Evolutionary conservation across 78 protist species (phyloP).

Genomic region (slime mould (Dictyostelium discoideum)): DNA sequence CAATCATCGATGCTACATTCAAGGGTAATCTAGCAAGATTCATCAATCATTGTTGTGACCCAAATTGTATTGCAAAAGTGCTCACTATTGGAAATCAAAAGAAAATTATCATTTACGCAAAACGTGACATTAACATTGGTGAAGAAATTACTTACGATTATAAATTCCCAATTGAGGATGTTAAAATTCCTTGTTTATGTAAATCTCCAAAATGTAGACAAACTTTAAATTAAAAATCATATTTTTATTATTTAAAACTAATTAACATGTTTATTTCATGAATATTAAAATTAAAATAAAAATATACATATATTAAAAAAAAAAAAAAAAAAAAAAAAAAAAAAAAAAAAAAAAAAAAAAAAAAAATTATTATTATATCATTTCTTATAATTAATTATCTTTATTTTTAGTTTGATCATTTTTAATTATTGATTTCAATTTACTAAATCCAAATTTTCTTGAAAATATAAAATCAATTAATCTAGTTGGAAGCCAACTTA

Average conservation of each 20-base stretch:
- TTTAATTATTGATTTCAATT: slow-evolving; percentile 32
- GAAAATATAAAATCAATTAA: slow-evolving; percentile 17
- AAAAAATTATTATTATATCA: no score
- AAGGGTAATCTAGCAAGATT: slow-evolving; percentile 97
- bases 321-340: no score
- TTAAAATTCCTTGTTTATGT: slow-evolving; percentile 96
- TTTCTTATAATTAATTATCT: background rate
- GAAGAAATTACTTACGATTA: slow-evolving; percentile 98
- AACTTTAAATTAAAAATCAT: slow-evolving; percentile 60
- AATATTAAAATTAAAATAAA: background rate
- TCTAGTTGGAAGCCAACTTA: background rate
- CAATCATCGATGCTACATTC: slow-evolving; percentile 97
- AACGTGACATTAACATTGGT: slow-evolving; percentile 88
- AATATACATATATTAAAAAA: background rate
- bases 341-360: no score
- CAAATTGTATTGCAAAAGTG: slow-evolving; percentile 96
- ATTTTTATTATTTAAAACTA: background rate
- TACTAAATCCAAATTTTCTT: slow-evolving; percentile 21
- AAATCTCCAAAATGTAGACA: slow-evolving; percentile 89
- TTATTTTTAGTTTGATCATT: background rate
- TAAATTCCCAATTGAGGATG: slow-evolving; percentile 96
- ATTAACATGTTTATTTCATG: background rate
- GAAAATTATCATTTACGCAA: slow-evolving; percentile 92
- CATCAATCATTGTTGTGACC: slow-evolving; percentile 99
- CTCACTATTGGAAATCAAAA: slow-evolving; percentile 82